Evolutionary conservation across 306 rosid species (phyloP), one percentile per base, ranked within the genome.

Genomic region (Fragaria nilgerrensis): DNA sequence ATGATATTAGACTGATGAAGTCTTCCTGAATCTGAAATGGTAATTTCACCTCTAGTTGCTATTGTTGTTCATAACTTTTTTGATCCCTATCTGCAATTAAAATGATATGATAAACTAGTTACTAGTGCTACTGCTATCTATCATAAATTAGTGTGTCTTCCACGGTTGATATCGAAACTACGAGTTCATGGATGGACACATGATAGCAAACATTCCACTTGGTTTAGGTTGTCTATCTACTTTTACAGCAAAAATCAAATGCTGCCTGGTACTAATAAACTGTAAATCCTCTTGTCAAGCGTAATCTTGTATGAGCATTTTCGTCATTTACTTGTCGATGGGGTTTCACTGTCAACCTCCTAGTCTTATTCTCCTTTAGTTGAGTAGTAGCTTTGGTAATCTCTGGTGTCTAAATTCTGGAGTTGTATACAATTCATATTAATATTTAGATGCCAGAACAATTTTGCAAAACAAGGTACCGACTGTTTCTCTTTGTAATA

Each of bases 1-100:
- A 14, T 82, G 84, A 61, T 84, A 63, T 80, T 82, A n/a, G 27
- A 49, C 1, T 29, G 32, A 29, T 2, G 32, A 29, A 29, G 32
- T 29, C 32, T 29, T 29, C 32, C 32, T 29, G 32, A 29, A 29
- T 29, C n/a, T 37, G 15, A 34, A 4, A 37, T 15, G 70, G 70
- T 65, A 65, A 67, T 41, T 67, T 67, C 77, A 74, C 56, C 77
- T 74, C 27, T 61, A 75, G 50, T 14, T 62, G 16, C 23, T 11
- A 73, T 39, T 56, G 20, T 37, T 53, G 55, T 44, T 41, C 27
- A 64, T 19, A 25, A n/a, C n/a, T 34, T 73, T 52, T 22, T 50
- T 73, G 36, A 67, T 66, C 50, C 11, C 45, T 67, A n/a, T 41
- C 49, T 67, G 43, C n/a, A 16, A 73, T 39, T 52, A 27, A 56